phyloP scores from a whole-genome alignment of 768 basidiomycete species.

The Sistotremastrum niveocremeum region DNA sequence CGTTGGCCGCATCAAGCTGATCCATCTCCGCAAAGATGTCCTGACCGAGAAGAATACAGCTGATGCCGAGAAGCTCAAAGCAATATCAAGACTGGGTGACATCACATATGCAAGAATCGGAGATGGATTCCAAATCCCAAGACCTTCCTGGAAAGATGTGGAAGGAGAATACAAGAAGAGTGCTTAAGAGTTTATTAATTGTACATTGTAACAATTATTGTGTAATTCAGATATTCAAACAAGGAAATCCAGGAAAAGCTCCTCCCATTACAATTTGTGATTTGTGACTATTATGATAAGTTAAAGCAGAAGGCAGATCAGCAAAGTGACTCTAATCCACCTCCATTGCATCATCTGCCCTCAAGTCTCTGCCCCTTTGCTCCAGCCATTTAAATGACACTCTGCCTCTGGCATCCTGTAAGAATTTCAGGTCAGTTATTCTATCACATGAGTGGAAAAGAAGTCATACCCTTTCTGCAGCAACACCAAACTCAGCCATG shows the following conservation, averaged over 20 bases:
- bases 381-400: no score
- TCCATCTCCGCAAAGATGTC: constrained; percentile 38
- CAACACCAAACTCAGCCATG: no score
- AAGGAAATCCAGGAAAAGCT: background rate
- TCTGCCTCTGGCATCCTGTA: no score
- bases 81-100: constrained; percentile 43
- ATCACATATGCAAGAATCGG: constrained; percentile 34
- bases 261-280: background rate
- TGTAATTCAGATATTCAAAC: background rate
- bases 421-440: no score
- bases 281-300: background rate
- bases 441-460: no score
- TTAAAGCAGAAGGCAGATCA: constrained; percentile 1
- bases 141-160: constrained; percentile 25
- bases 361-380: no score
- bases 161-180: constrained; percentile 16
- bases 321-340: background rate
- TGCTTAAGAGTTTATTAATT: background rate
- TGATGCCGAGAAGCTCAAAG: constrained; percentile 34
- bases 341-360: no score
- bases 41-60: constrained; percentile 23
- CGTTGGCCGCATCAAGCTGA: constrained; percentile 39
- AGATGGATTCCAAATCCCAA: constrained; percentile 33
- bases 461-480: no score
- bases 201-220: background rate